Evolutionary conservation across 768 basidiomycete genomes (phyloP).

Genomic region (Sarcomyxa edulis): DNA sequence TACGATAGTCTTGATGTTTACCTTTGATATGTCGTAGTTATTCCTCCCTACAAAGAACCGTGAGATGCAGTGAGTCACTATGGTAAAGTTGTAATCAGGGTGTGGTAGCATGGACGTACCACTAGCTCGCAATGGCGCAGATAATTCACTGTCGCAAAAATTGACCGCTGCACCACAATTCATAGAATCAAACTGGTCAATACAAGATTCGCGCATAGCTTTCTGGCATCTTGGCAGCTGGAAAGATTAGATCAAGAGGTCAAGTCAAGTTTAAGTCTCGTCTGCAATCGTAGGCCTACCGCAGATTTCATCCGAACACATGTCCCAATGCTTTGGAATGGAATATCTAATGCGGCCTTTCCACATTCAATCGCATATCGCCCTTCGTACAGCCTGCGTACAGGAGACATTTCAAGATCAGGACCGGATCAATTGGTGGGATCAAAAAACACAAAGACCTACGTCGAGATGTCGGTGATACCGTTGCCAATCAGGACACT

Average conservation of each 20-base stretch:
- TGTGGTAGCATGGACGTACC: constrained; percentile 22
- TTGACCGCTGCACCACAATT: constrained; percentile 60
- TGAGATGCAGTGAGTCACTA: too few relatives aligned
- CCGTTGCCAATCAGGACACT: constrained; percentile 68
- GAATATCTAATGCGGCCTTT: constrained; percentile 47
- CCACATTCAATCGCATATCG: constrained; percentile 60
- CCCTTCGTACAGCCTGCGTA: constrained; percentile 33
- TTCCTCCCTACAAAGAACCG: constrained; percentile 30
- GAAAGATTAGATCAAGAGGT: neutral
- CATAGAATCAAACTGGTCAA: constrained; percentile 62
- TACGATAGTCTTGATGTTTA: constrained; percentile 26
- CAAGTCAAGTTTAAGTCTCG: neutral
- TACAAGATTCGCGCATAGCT: constrained; percentile 51
- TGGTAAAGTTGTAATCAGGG: neutral
- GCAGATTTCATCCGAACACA: constrained; percentile 59
- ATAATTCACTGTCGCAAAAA: constrained; percentile 61
- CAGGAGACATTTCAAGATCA: neutral
- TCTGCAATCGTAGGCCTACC: constrained; percentile 2
- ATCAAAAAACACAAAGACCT: too few relatives aligned
- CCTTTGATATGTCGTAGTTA: constrained; percentile 57
- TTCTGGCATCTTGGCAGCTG: constrained; percentile 67
- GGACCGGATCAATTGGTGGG: constrained; percentile 36
- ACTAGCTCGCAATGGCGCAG: constrained; percentile 36
- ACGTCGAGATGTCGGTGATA: constrained; percentile 44
- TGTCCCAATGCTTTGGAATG: constrained; percentile 44